Percentiles rank a stretch among this genome's conserved stretches.
Evolutionary conservation across 2,329 filamentous ascomycete species (phyloP).

Genomic region (Lachnellula suecica): DNA sequence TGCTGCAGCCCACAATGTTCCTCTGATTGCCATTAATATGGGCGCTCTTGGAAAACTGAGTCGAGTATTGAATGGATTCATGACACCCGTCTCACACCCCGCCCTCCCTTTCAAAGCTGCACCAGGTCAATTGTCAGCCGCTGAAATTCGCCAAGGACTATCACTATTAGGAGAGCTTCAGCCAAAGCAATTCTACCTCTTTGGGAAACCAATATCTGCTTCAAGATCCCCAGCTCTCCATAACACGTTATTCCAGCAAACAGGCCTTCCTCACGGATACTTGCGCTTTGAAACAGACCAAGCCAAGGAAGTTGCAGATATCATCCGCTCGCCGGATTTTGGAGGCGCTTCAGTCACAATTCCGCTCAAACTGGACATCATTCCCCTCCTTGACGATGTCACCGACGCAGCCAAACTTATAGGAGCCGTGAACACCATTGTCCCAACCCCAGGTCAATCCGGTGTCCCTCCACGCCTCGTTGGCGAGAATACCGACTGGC

Average conservation of each 20-base stretch:
- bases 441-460: conserved; percentile 51
- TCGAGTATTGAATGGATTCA: conserved; percentile 84
- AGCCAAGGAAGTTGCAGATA: conserved; percentile 56
- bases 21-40: conserved; percentile 96
- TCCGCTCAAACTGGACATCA: conserved; percentile 87
- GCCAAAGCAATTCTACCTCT: conserved; percentile 77
- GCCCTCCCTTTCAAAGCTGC: conserved; percentile 89
- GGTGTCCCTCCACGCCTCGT: conserved; percentile 50
- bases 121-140: conserved; percentile 87
- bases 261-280: conserved; percentile 86
- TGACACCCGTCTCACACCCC: conserved; percentile 92
- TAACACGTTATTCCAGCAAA: conserved; percentile 75
- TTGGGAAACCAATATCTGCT: conserved; percentile 79
- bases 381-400: conserved; percentile 76
- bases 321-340: conserved; percentile 73
- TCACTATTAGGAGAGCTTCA: conserved; percentile 77
- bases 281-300: conserved; percentile 70
- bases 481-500: conserved; percentile 95
- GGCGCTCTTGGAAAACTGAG: conserved; percentile 83
- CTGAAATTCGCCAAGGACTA: conserved; percentile 79
- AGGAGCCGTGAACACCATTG: conserved; percentile 92
- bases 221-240: conserved; percentile 88
- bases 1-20: conserved; percentile 72
- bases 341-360: conserved; percentile 96
- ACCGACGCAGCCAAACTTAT: conserved; percentile 78